Evolutionary conservation across 2,329 filamentous ascomycete genomes (phyloP).

Genomic region (Stylonectria norvegica): DNA sequence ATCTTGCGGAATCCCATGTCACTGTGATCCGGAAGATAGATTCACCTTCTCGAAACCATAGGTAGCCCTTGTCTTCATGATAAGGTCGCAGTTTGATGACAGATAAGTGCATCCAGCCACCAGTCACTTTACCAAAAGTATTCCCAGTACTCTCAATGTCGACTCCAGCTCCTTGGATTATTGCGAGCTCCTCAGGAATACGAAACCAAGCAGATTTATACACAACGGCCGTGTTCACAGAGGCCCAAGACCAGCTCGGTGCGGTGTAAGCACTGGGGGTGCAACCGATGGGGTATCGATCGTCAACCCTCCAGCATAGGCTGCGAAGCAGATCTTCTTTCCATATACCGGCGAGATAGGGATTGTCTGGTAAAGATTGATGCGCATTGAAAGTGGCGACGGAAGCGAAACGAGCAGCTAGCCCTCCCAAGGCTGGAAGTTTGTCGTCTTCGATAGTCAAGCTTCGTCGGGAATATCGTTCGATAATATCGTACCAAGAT

Average conservation of each 20-base stretch:
- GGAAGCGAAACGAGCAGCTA: background rate
- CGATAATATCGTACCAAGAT: background rate
- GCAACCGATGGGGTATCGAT: background rate
- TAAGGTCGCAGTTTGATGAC: background rate
- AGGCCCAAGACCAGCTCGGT: constrained; percentile 7
- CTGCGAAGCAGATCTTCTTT: background rate
- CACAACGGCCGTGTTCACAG: background rate
- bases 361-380: background rate
- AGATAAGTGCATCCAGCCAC: background rate
- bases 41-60: no score
- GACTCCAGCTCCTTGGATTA: background rate
- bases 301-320: background rate
- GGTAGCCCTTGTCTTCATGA: no score
- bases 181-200: background rate
- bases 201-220: no score
- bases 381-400: background rate
- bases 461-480: background rate
- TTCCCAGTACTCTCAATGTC: background rate
- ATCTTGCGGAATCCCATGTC: no score
- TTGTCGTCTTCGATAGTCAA: background rate
- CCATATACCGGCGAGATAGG: constrained; percentile 6
- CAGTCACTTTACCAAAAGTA: background rate
- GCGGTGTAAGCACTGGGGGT: background rate
- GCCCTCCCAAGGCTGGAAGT: background rate
- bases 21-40: no score